These are phyloP conservation scores for Phytophthora sansomeana DNA, from an alignment of 352 stramenopile genomes.

Conservation along the genomic window DNA sequence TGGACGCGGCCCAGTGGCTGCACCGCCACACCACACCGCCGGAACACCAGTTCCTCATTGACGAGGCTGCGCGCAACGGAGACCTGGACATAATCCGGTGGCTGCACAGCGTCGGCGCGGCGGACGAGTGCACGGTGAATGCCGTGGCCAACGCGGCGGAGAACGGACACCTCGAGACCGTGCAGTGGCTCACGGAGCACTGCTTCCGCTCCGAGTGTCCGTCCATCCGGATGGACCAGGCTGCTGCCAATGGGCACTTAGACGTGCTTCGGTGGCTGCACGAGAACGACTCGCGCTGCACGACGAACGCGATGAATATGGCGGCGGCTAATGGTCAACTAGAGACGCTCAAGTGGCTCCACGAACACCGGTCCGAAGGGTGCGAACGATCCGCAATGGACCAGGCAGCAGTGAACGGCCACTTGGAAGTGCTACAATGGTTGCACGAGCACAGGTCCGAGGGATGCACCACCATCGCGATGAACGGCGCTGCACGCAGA, in stretches of 20 bases:
- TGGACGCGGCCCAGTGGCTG: slow-evolving; percentile 49
- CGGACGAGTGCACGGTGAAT: slow-evolving; percentile 42
- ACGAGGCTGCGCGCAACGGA: slow-evolving; percentile 45
- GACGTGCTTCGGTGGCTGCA: slow-evolving; percentile 30
- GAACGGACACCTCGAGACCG: slow-evolving; percentile 47
- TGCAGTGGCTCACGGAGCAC: slow-evolving; percentile 47
- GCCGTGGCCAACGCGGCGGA: slow-evolving; percentile 48
- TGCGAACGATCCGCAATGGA: slow-evolving; percentile 38
- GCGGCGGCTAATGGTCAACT: slow-evolving; percentile 30
- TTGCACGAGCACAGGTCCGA: slow-evolving; percentile 24
- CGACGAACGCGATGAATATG: slow-evolving; percentile 39
- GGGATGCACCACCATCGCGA: slow-evolving; percentile 34
- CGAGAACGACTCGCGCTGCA: slow-evolving; percentile 32
- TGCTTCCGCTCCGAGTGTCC: slow-evolving; percentile 36
- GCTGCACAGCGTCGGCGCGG: slow-evolving; percentile 35
- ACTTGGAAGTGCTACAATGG: slow-evolving; percentile 38
- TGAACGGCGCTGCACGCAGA: slow-evolving; percentile 30
- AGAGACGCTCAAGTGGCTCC: slow-evolving; percentile 32
- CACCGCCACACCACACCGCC: slow-evolving; percentile 36
- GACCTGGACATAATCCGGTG: slow-evolving; percentile 50
- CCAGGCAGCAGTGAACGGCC: slow-evolving; percentile 33
- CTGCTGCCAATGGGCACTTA: slow-evolving; percentile 50
- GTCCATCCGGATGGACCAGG: slow-evolving; percentile 45
- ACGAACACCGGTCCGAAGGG: slow-evolving; percentile 30
- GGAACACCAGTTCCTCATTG: slow-evolving; percentile 40